Evolutionary conservation across 768 basidiomycete genomes (phyloP), one percentile per base, ranked within the genome.

Genomic region (Tulasnella sp.): DNA sequence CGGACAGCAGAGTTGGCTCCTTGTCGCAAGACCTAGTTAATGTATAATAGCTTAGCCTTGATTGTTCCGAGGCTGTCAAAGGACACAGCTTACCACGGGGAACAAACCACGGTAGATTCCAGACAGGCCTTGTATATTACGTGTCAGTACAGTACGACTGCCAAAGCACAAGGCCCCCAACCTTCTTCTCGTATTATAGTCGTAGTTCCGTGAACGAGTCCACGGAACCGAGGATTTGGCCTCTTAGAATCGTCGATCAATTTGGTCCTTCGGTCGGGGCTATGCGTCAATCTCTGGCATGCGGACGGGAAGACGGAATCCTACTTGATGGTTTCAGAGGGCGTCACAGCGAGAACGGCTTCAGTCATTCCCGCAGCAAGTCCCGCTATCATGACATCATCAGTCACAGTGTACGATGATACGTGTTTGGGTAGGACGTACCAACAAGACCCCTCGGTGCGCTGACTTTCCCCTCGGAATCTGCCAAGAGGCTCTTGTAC

Each of bases 251-350:
- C 97, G 80, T 96, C 96, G 76, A 99, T 96, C 76, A 99, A 88
- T 82, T 99, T 99, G 31, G 97, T 99, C 82, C 97, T 99, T 54
- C n/a, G 78, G 11, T 54, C n/a, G 78, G 11, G n/a, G 1, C 37
- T 40, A 31, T 37, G 72, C 76, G 25, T 38, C 8, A 34, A 31
- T 69, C 64, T 1, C 14, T 34, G 14, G 19, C 15, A 31, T 37
- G 67, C 34, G 67, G 4, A 77, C 40, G 64, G n/a, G 17, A 58
- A 58, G 1, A 74, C 17, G 25, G 52, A 39, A 1, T 83, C 92
- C 54, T 69, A 96, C 97, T 99, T 99, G 86, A 99, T 97, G 0
- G 97, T 99, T 83, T 99, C 97, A 15, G 94, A 96, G 2, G 97
- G 97, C 0, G 97, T 99, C 3, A 99, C 97, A 1, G 97, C 97